Evolutionary conservation across 148 eudicot genomes (phyloP), one percentile per base, ranked within the genome.

Genomic region (Dianthus caryophyllus): DNA sequence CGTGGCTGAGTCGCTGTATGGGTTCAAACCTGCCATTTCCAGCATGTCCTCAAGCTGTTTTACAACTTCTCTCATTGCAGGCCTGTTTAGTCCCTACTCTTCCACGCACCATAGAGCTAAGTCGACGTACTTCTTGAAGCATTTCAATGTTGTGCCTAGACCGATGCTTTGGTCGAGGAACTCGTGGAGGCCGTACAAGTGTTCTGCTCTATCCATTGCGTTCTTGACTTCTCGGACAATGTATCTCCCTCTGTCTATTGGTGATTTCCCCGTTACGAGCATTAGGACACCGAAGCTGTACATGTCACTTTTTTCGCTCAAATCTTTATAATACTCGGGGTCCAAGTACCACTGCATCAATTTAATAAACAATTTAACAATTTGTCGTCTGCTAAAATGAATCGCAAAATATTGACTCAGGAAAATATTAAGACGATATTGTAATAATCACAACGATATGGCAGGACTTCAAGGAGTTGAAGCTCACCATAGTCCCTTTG

Each of bases 211-310:
- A 24, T 68, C 53, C 2, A 68, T 55, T 52, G 50, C 20, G 4
- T 74, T 48, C 64, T 72, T 79, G 25, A 89, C 88, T 72, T 89
- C 96, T 1, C 91, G 76, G 1, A 92, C 97, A 5, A 92, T 69
- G 77, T 87, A 84, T 74, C 88, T 89, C 21, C 97, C 96, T 72
- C 83, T 83, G 64, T 85, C 90, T 11, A 92, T 87, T 39, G 97
- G 97, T 65, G 84, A 82, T 71, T 53, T 88, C 1, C 90, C 84
- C 11, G 84, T 85, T 56, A 92, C 97, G 11, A 92, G 84, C 90
- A 92, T 82, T 31, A 92, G 83, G 24, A 92, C 96, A 18, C 97
- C 96, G 14, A 87, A 92, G 82, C 97, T 87, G 61, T 88, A 92
- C 0, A 92, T 89, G 14, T 92, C 97, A 31, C 97, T 92, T 66